These are phyloP conservation scores for Debaryomyces sp. DNA, from an alignment of 1,139 yeast genomes.

Conservation along the genomic window DNA sequence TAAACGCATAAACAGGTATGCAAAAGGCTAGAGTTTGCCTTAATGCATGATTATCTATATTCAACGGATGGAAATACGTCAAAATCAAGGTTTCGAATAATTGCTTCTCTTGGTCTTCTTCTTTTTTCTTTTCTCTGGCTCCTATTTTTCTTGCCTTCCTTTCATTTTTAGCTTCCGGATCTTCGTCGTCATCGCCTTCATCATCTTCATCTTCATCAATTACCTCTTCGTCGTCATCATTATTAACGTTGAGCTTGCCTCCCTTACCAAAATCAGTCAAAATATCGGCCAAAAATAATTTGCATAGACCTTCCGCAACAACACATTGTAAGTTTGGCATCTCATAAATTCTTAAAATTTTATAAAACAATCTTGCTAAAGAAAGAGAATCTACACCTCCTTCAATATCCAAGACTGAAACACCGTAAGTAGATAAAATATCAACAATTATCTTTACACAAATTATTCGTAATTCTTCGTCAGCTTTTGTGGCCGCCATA, in stretches of 20 bases:
- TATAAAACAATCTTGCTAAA: conserved; percentile 67
- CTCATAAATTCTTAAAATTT: conserved; percentile 59
- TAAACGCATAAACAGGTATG: conserved; percentile 85
- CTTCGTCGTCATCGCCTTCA: conserved; percentile 8
- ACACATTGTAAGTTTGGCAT: conserved; percentile 72
- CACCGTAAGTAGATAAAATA: conserved; percentile 76
- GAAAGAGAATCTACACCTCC: conserved; percentile 62
- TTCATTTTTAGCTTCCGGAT: conserved; percentile 14
- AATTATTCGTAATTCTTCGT: conserved; percentile 59
- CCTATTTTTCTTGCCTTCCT: conserved; percentile 15
- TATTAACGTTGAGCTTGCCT: conserved; percentile 3
- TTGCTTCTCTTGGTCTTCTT: conserved; percentile 27
- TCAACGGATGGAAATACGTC: conserved; percentile 73
- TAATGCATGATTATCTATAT: conserved; percentile 63
- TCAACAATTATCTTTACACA: conserved; percentile 78
- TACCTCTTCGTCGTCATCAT: conserved; percentile 13
- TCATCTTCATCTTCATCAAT: conserved; percentile 14
- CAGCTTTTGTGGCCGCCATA: conserved; percentile 59
- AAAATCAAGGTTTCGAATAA: conserved; percentile 71
- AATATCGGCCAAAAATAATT: conserved; percentile 77
- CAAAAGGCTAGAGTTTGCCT: conserved; percentile 86
- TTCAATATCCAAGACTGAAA: conserved; percentile 61
- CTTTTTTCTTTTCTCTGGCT: conserved; percentile 10
- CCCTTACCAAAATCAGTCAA: conserved; percentile 60
- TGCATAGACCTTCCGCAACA: conserved; percentile 87